These are phyloP conservation scores for Trichoderma sp. DNA, from an alignment of 2,329 filamentous ascomycete genomes.

Conservation along the genomic window DNA sequence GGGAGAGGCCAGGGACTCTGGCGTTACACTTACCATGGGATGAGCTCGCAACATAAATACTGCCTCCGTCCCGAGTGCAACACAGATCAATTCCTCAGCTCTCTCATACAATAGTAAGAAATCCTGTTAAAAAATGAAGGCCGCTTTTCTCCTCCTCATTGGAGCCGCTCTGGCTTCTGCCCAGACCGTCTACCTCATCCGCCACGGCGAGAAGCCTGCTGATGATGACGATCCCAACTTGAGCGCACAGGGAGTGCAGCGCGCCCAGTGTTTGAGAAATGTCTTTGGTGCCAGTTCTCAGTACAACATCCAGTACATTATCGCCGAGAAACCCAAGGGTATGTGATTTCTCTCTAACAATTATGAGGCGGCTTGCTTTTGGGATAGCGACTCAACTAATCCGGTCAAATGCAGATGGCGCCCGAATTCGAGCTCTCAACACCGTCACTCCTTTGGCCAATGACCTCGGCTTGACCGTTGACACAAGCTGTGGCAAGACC, in stretches of 20 bases:
- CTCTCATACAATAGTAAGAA: not conserved
- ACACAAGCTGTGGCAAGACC: constrained; percentile 55
- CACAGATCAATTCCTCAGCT: not conserved
- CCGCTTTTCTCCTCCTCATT: not conserved
- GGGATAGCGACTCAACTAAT: not conserved
- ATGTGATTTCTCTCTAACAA: constrained; percentile 29
- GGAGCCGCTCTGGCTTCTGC: constrained; percentile 23
- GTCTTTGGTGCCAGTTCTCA: constrained; percentile 52
- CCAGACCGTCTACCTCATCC: constrained; percentile 57
- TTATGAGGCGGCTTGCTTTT: not conserved
- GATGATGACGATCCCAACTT: constrained; percentile 46
- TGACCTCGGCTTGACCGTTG: constrained; percentile 54
- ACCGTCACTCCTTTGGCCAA: constrained; percentile 56
- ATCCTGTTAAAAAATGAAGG: not conserved
- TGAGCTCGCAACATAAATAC: not conserved
- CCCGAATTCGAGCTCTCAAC: constrained; percentile 50
- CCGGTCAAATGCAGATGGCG: constrained; percentile 40
- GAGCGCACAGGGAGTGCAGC: constrained; percentile 48
- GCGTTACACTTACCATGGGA: not conserved
- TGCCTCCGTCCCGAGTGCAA: not conserved
- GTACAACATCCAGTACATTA: constrained; percentile 57
- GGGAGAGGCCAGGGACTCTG: not conserved
- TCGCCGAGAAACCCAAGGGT: constrained; percentile 53
- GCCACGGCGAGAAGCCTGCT: constrained; percentile 61
- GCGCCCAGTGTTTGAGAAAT: constrained; percentile 56